phyloP scores from a whole-genome alignment of 73 alveolate species.

The Paramecium bursaria region DNA sequence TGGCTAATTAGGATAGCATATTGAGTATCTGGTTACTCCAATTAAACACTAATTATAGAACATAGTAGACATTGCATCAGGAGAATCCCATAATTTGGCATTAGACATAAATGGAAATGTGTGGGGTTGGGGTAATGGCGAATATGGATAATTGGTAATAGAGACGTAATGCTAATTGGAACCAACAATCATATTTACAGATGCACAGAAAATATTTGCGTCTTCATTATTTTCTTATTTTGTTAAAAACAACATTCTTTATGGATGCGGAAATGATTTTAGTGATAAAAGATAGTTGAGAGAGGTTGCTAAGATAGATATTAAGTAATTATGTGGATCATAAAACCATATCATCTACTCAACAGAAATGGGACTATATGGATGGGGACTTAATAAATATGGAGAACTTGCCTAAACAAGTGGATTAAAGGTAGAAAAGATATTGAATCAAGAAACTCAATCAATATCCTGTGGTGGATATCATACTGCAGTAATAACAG shows the following conservation, averaged over 20 bases:
- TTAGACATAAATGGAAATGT: background rate
- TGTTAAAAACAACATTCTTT: background rate
- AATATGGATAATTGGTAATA: slow-evolving; percentile 33
- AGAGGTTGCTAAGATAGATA: background rate
- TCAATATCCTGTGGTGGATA: slow-evolving; percentile 45
- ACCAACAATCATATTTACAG: background rate
- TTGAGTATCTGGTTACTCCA: slow-evolving; percentile 21
- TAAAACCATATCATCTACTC: slow-evolving; percentile 26
- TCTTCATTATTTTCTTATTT: slow-evolving; percentile 39
- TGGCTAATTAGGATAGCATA: slow-evolving; percentile 23
- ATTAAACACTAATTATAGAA: background rate
- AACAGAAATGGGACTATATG: background rate
- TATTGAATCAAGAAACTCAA: background rate
- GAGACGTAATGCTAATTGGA: background rate
- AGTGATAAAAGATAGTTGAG: slow-evolving; percentile 27
- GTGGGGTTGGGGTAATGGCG: slow-evolving; percentile 53
- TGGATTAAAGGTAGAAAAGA: background rate
- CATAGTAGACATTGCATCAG: background rate
- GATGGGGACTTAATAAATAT: slow-evolving; percentile 57
- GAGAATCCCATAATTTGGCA: slow-evolving; percentile 31
- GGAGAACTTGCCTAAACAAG: slow-evolving; percentile 16
- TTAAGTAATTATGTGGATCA: background rate
- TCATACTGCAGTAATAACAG: slow-evolving; percentile 52
- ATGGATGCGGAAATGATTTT: slow-evolving; percentile 49
- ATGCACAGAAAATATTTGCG: slow-evolving; percentile 2